Percentiles rank a stretch among this genome's conserved stretches.
Evolutionary conservation across 805 yeast species (phyloP).

Genomic region (Candida coleopterorum): DNA sequence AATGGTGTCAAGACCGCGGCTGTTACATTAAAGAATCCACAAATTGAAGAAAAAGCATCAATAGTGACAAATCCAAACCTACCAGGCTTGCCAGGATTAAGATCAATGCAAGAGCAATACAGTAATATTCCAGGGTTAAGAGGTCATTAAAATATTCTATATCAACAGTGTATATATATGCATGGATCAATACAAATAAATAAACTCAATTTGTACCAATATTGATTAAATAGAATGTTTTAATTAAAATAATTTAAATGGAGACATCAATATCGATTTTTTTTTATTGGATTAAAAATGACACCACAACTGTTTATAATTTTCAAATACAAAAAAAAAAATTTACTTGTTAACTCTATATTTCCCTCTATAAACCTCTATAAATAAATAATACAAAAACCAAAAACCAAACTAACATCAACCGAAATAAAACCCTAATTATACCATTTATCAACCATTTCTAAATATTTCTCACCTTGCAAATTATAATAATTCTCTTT

Average conservation of each 20-base stretch:
- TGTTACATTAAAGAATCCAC: conserved; percentile 4
- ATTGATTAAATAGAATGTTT: no score
- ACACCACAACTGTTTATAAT: no score
- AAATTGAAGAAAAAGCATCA: conserved; percentile 2
- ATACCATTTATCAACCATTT: conserved; percentile 23
- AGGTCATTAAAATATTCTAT: conserved; percentile 14
- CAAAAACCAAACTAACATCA: background rate
- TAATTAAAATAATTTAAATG: no score
- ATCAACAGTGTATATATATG: no score
- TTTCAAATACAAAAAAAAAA: no score
- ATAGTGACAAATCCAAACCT: background rate
- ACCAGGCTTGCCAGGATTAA: conserved; percentile 4
- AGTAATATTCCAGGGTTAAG: conserved; percentile 15
- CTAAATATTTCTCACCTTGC: conserved; percentile 22
- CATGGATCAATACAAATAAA: no score
- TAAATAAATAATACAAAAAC: background rate
- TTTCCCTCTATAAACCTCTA: background rate
- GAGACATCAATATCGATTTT: no score
- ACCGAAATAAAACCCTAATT: background rate
- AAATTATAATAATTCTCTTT: conserved; percentile 15
- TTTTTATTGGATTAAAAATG: no score
- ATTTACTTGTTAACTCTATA: background rate
- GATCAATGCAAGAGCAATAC: conserved; percentile 7
- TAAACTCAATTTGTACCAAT: no score
- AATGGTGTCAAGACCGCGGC: conserved; percentile 3